These are phyloP conservation scores for Gliomastix tumulicola DNA, from an alignment of 2,329 filamentous ascomycete genomes.

Conservation along the genomic window DNA sequence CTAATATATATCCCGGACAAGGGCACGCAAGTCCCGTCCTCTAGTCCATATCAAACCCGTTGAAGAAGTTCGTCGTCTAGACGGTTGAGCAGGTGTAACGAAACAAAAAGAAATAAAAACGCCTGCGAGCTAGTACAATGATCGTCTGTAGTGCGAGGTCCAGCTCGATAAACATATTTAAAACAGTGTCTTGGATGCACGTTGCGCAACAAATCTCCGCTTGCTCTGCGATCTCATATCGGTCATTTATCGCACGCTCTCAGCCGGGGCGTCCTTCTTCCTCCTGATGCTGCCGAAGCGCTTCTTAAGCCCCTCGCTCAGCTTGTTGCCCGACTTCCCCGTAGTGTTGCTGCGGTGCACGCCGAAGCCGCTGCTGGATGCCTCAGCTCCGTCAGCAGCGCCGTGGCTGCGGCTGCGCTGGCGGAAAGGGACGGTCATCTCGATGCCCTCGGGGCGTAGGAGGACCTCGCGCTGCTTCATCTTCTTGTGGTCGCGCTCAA, in stretches of 20 bases:
- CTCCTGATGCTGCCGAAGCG: conserved; percentile 45
- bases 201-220: too few relatives aligned
- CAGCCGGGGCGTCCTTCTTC: conserved; percentile 21
- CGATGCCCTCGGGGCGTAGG: conserved; percentile 29
- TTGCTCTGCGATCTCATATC: too few relatives aligned
- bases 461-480: conserved; percentile 35
- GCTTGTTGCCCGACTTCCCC: conserved; percentile 29
- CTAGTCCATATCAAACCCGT: too few relatives aligned
- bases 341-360: conserved; percentile 31
- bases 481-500: conserved; percentile 61
- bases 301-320: conserved; percentile 45
- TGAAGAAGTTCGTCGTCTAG: too few relatives aligned
- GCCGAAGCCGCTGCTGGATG: conserved; percentile 11
- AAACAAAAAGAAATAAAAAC: too few relatives aligned
- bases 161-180: too few relatives aligned
- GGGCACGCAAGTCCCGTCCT: too few relatives aligned
- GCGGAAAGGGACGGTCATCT: conserved; percentile 37
- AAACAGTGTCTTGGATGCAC: too few relatives aligned
- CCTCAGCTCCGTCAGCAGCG: conserved; percentile 10
- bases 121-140: too few relatives aligned
- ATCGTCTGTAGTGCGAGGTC: too few relatives aligned
- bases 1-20: too few relatives aligned
- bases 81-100: too few relatives aligned
- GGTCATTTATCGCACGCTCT: background rate
- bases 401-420: conserved; percentile 38